Evolutionary conservation across 2,329 filamentous ascomycete genomes (phyloP).

Genomic region (Paramyrothecium sp.): DNA sequence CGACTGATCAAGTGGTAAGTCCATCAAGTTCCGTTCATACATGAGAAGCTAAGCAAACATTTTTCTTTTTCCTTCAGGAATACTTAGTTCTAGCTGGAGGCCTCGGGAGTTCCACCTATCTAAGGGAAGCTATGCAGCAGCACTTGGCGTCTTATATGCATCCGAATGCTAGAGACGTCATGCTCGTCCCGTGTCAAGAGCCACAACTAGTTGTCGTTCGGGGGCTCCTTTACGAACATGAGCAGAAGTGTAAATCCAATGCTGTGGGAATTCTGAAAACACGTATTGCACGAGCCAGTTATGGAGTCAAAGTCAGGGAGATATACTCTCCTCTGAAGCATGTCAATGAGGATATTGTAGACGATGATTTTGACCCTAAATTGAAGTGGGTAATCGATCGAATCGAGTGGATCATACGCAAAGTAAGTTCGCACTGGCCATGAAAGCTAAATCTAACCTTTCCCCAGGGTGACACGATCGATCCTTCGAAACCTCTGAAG

Average conservation of each 20-base stretch:
- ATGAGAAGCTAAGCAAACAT: neutral
- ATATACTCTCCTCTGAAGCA: slow-evolving; percentile 34
- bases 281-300: slow-evolving; percentile 40
- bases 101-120: slow-evolving; percentile 39
- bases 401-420: slow-evolving; percentile 41
- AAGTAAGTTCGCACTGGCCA: slow-evolving; percentile 18
- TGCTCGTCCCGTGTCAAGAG: slow-evolving; percentile 44
- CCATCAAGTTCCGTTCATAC: too few relatives aligned
- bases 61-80: slow-evolving; percentile 18
- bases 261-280: slow-evolving; percentile 39
- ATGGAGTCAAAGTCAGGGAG: slow-evolving; percentile 37
- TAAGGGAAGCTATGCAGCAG: slow-evolving; percentile 34
- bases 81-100: slow-evolving; percentile 41
- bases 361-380: slow-evolving; percentile 28
- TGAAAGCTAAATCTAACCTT: neutral
- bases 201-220: slow-evolving; percentile 55
- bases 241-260: slow-evolving; percentile 43
- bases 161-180: slow-evolving; percentile 16
- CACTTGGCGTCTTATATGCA: slow-evolving; percentile 16
- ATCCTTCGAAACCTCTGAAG: slow-evolving; percentile 29
- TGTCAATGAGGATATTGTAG: slow-evolving; percentile 29
- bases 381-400: slow-evolving; percentile 38
- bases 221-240: slow-evolving; percentile 48
- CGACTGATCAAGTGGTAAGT: slow-evolving; percentile 28
- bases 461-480: slow-evolving; percentile 35